Conservation (phyloP, 164 flowering plant species). For the Umbellularia californica region DNA sequence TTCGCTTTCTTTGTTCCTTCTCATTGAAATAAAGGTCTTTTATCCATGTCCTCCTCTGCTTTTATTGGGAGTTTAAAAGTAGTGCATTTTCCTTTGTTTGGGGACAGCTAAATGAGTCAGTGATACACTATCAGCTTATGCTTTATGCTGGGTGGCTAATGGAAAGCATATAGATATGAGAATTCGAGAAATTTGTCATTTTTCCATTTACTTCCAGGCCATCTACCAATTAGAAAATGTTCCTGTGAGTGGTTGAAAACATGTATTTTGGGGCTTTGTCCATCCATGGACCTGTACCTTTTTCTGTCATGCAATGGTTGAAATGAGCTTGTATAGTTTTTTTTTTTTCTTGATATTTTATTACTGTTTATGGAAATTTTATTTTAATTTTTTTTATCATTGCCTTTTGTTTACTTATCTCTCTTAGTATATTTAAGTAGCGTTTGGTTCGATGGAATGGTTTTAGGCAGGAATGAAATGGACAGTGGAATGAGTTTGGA, state of each 20-base stretch:
- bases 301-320: background rate
- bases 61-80: too few species aligned
- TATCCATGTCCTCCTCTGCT: too few species aligned
- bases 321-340: background rate
- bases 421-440: background rate
- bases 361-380: background rate
- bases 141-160: background rate
- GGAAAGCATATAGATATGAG: background rate
- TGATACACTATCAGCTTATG: background rate
- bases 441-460: too few species aligned
- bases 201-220: background rate
- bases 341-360: too few species aligned
- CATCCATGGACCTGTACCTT: background rate
- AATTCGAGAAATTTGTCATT: background rate
- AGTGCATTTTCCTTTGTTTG: too few species aligned
- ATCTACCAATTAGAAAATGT: background rate
- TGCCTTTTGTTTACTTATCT: background rate
- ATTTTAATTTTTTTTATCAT: too few species aligned
- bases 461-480: too few species aligned
- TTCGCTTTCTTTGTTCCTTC: too few species aligned
- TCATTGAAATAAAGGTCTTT: too few species aligned
- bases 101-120: too few species aligned
- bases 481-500: too few species aligned
- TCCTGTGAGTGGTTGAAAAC: background rate
- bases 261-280: background rate